These are phyloP conservation scores for Colletotrichum sp. DNA, from an alignment of 2,329 filamentous ascomycete species.

Conservation along the genomic window DNA sequence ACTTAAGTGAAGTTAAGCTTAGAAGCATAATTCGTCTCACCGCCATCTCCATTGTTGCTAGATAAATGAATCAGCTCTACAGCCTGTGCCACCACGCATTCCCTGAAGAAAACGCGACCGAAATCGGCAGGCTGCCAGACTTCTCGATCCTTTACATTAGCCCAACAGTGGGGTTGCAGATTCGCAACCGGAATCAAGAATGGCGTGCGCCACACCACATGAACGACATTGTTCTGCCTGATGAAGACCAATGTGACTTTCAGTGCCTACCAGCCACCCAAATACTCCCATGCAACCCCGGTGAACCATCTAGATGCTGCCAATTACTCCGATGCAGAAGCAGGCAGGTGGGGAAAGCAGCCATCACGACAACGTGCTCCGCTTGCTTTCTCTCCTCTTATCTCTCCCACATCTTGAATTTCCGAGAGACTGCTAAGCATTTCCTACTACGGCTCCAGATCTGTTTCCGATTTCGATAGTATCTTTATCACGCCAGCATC, in stretches of 20 bases:
- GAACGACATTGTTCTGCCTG: background rate
- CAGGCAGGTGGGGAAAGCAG: background rate
- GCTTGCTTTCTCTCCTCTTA: background rate
- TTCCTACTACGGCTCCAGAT: background rate
- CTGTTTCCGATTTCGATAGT: background rate
- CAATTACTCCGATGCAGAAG: background rate
- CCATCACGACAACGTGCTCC: background rate
- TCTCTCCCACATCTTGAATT: background rate
- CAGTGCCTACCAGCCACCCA: background rate
- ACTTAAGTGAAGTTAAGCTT: background rate
- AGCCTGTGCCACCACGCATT: background rate
- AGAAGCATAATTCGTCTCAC: rapidly evolving
- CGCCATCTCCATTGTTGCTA: background rate
- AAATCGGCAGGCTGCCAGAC: background rate
- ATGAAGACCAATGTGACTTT: background rate
- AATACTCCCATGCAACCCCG: background rate
- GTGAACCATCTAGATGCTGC: background rate
- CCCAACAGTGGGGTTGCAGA: background rate
- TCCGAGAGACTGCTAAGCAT: background rate
- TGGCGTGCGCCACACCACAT: background rate
- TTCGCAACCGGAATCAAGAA: background rate
- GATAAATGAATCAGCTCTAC: background rate
- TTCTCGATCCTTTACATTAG: background rate
- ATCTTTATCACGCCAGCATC: background rate
- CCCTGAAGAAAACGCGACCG: background rate